Conservation (phyloP, 495 filamentous ascomycete species). For the Tetracladium marchalianum region DNA sequence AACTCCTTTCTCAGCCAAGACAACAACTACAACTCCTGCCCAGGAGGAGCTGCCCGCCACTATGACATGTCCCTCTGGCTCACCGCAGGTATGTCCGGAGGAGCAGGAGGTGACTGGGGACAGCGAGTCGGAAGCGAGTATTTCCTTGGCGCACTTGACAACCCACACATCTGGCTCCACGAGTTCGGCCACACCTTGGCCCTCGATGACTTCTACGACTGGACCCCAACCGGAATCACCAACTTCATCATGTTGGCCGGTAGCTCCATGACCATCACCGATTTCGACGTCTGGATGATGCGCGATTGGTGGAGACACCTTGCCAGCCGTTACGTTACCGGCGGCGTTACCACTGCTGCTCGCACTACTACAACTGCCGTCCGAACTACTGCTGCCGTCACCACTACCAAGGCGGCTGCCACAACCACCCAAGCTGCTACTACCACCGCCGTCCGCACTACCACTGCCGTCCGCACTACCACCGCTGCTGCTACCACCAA, state of each 20-base stretch:
- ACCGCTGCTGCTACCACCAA: neutral
- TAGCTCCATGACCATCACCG: constrained; percentile 4
- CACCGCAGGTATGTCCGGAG: neutral
- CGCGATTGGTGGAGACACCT: constrained; percentile 9
- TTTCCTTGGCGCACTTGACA: neutral
- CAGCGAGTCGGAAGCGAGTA: constrained; percentile 1
- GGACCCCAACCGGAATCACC: constrained; percentile 6
- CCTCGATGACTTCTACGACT: constrained; percentile 7
- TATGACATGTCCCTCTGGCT: constrained; percentile 2
- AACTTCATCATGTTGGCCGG: constrained; percentile 13
- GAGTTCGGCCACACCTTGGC: constrained; percentile 2
- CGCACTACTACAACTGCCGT: no score
- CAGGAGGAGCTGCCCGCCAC: constrained; percentile 2
- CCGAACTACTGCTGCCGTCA: neutral
- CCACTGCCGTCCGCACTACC: constrained; percentile 1
- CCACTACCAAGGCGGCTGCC: no score
- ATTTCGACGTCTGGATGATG: constrained; percentile 15
- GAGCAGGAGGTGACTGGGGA: constrained; percentile 1
- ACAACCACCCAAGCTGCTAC: no score
- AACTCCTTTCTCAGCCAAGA: constrained; percentile 1
- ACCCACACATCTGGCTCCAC: constrained; percentile 1
- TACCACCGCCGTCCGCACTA: constrained; percentile 2
- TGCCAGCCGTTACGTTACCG: neutral
- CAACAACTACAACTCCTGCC: constrained; percentile 6
- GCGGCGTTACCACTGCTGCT: neutral